Evolutionary conservation across 2,329 filamentous ascomycete species (phyloP), one percentile per base, ranked within the genome.

Genomic region (Fusarium denticulatum): DNA sequence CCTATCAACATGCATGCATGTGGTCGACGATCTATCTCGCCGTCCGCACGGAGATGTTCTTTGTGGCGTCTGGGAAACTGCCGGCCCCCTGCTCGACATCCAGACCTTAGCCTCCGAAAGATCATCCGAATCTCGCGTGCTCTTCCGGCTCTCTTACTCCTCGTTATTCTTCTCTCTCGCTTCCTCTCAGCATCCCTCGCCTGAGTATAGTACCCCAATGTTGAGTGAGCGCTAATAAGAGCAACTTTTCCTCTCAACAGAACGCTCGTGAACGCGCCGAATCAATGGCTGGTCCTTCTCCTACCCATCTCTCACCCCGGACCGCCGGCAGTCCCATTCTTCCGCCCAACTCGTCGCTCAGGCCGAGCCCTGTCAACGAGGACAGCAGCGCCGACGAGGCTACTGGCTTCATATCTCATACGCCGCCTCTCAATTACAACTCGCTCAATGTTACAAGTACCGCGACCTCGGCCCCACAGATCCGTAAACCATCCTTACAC

Each of bases 231-330:
- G 58, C 67, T 78, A 42, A 77, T 73, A 37, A 71, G 55, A 42
- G 26, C 49, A 47, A 37, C 45, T 46, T 53, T 40, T 16, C 9
- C 45, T 24, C 26, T n/a, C 15, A 7, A 63, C 63, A 86, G 85
- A 82, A 76, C 70, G 85, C 82, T 45, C 82, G 83, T 75, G 80
- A 82, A 74, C 85, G 85, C 59, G 84, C 84, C 75, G 79, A 83
- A 73, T 80, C 77, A 49, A 85, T 86, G 81, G 79, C 78, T 49
- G 55, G 75, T 59, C 78, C 73, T 28, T 72, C 78, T 43, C 68
- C 72, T 26, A 37, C 50, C 40, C 60, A 52, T 18, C 37, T 32
- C 46, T 61, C 69, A 37, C 64, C 68, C 30, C 66, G 64, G 60
- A 52, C 65, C 65, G 59, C 71, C 36, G 66, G 67, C 26, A 77